Evolutionary conservation across 179 eudicot species (phyloP).

Genomic region (Beta corolliflora): DNA sequence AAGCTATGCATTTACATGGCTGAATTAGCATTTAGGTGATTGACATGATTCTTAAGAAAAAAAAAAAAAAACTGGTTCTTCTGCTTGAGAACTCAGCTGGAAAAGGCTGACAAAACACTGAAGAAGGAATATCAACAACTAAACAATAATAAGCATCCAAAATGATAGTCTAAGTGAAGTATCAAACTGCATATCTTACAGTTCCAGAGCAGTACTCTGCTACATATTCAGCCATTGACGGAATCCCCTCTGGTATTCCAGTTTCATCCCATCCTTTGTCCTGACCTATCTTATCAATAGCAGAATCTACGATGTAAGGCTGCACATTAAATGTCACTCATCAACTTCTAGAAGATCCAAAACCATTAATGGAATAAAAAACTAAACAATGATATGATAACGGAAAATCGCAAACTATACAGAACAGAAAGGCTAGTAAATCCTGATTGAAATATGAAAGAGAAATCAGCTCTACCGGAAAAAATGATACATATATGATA

Average conservation of each 20-base stretch:
- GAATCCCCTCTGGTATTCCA: conserved; percentile 81
- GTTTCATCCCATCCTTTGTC: conserved; percentile 64
- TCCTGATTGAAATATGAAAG: not conserved
- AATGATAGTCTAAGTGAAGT: not conserved
- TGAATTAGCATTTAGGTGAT: not conserved
- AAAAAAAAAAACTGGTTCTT: not conserved
- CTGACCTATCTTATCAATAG: conserved; percentile 46
- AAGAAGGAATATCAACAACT: not conserved
- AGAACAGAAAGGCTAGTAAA: not conserved
- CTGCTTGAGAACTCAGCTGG: not conserved
- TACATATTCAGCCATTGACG: conserved; percentile 72
- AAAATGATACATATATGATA: not conserved
- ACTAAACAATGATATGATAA: not conserved
- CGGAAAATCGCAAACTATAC: not conserved
- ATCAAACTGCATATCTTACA: conserved; percentile 51
- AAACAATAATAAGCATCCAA: not conserved
- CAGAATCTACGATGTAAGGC: conserved; percentile 65
- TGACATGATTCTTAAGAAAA: not conserved
- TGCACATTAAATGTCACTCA: conserved; percentile 35
- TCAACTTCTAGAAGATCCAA: conserved; percentile 7
- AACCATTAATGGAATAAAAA: not conserved
- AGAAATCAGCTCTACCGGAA: not conserved
- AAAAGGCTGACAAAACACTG: not conserved
- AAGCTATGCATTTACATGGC: not conserved
- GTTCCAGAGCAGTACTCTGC: conserved; percentile 81